Base-by-base conservation (phyloP, 2,329 filamentous ascomycete species). In the Cladosporium sp. region DNA sequence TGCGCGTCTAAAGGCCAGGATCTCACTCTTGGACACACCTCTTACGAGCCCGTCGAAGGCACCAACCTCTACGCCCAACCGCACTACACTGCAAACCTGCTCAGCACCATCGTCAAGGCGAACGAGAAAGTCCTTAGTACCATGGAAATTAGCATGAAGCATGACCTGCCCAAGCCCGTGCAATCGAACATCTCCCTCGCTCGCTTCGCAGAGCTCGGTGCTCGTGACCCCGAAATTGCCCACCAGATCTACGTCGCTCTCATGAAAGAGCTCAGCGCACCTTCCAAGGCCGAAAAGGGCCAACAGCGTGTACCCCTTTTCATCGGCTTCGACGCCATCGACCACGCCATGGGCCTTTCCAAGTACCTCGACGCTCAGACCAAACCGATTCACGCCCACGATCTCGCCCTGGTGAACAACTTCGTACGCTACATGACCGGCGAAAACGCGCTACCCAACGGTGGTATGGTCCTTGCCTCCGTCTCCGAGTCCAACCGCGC, bases 241-340 rank as follows among this genome's bases (percentile, higher is more conserved):
- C 96, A 91, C 90, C 84, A 88, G 11, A 87, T 93, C 63, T 94
- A 96, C 81, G 82, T 88, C 71, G 90, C 92, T 12, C 83, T 97
- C 60, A 95, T 92, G 92, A 79, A 84, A 34, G 94, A 98, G 79
- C 87, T 98, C 59, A 86, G 83, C 3, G 79, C 81, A 15, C 83
- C 83, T 1, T 71, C 69, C 5, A 70, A 68, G 49, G 60, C 64
- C 8, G 68, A 80, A 69, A 67, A 76, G 24, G 80, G 81, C 57
- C 73, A 80, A 54, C 28, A 81, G 72, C 80, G 88, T 18, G 85
- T 87, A 21, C 87, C 86, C 1, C 83, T 97, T 66, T 82, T 98
- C 59, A 84, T 97, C 71, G 82, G 88, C 52, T 81, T 96, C 60
- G 95, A 99, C 76, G 90, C 90, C 62, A 83, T 98, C 41, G 84